These are phyloP conservation scores for Eucommia ulmoides DNA, from an alignment of 257 asterid genomes.

Conservation along the genomic window DNA sequence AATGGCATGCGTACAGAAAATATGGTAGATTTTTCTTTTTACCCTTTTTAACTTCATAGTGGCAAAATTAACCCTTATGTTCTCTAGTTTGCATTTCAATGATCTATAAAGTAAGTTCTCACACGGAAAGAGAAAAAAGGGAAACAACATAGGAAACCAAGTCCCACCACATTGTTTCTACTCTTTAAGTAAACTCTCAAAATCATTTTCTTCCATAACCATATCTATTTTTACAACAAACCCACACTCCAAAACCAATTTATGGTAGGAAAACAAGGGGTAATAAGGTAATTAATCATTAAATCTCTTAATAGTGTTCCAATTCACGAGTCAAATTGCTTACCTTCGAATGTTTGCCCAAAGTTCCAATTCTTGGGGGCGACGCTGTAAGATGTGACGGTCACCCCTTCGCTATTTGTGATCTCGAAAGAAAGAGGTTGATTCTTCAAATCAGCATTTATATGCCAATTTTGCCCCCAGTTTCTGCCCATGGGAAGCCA, in stretches of 20 bases:
- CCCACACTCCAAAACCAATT: background rate
- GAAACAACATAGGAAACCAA: background rate
- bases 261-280: background rate
- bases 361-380: slow-evolving; percentile 44
- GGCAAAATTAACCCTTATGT: background rate
- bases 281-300: background rate
- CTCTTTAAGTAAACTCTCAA: no score
- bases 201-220: no score
- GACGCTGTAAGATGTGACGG: slow-evolving; percentile 37
- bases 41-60: no score
- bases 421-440: slow-evolving; percentile 63
- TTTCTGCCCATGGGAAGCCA: slow-evolving; percentile 47
- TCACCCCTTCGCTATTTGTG: slow-evolving; percentile 30
- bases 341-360: slow-evolving; percentile 55
- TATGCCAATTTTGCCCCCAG: slow-evolving; percentile 68
- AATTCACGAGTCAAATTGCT: slow-evolving; percentile 34
- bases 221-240: background rate
- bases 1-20: no score
- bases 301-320: background rate
- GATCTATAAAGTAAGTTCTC: background rate
- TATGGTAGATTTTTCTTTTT: no score
- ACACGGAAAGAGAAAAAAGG: no score
- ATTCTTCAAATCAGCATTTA: slow-evolving; percentile 37
- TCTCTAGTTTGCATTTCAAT: background rate
- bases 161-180: background rate